Base-by-base conservation (phyloP, 352 stramenopile species). In the Thraustotheca clavata region DNA sequence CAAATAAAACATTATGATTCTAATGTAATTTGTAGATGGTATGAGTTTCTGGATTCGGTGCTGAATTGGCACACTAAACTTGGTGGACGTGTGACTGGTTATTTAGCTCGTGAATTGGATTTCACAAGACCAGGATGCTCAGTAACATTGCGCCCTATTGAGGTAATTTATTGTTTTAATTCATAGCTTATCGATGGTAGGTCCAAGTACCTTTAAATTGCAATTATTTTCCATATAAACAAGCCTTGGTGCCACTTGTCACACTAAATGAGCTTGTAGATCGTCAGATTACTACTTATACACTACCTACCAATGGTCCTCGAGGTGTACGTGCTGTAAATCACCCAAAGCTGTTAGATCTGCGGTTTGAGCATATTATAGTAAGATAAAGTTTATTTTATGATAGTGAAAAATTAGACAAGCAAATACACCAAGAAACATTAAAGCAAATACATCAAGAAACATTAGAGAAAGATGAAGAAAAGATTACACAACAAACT, bases 191-290 rank as follows among this genome's bases (percentile, higher is more conserved):
- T 16, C 18, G 52, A 2, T 14, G n/a, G 36, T 33, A 60, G 1
- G 83, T 90, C 18, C 50, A 70, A 0, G 68, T 67, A 11, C 65
- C 83, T 1, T 48, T 60, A 1, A 74, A 79, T 68, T 91, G 80
- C 65, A 71, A 72, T 3, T 91, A 91, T 48, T 91, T 86, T 11
- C 77, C 80, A 12, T 70, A 87, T 70, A 61, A 79, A 26, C 72
- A 69, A 0, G 80, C 80, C n/a, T 67, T 85, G 16, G 73, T 90
- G 18, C 76, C 83, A 2, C 65, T 88, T 39, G 80, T 91, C 62
- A 82, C 76, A 2, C 75, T 89, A 0, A 8, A 73, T 6, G 77
- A 88, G 55, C 62, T 63, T 18, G 39, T 35, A 3, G 20, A 20
- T 22, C 43, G 24, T 18, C 43, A 52, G n/a, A 24, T 52, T 7